phyloP scores from a whole-genome alignment of 73 alveolate genomes.

The Paramecium sonneborni region DNA sequence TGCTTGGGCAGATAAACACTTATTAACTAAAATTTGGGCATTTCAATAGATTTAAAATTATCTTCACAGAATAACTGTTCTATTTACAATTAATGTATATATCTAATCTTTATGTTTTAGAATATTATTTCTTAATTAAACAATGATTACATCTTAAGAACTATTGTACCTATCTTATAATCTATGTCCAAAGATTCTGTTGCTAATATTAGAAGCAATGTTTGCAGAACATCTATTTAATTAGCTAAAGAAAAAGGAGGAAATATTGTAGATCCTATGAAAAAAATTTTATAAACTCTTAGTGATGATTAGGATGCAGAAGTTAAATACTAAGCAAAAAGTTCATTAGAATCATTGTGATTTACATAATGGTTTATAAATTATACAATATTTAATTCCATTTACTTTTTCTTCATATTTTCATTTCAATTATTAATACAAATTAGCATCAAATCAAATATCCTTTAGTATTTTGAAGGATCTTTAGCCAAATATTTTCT shows the following conservation, averaged over 20 bases:
- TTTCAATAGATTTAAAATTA: constrained; percentile 12
- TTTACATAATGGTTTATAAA: background rate
- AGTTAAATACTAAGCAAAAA: constrained; percentile 64
- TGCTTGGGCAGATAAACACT: constrained; percentile 62
- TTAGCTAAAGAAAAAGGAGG: constrained; percentile 18
- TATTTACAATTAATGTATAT: constrained; percentile 61
- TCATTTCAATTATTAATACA: background rate
- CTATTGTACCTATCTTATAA: constrained; percentile 53
- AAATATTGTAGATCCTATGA: constrained; percentile 32
- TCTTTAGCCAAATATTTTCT: constrained; percentile 41
- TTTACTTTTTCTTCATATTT: background rate
- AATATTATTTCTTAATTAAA: constrained; percentile 23
- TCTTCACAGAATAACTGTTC: constrained; percentile 63
- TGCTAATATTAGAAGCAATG: constrained; percentile 64
- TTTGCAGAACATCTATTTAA: constrained; percentile 43
- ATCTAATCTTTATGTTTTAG: background rate
- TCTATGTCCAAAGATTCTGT: constrained; percentile 50
- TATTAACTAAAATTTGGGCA: constrained; percentile 59
- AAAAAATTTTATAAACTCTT: constrained; percentile 47
- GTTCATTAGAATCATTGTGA: constrained; percentile 56
- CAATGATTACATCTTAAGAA: constrained; percentile 53
- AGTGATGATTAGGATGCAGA: constrained; percentile 63
- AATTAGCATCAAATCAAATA: background rate
- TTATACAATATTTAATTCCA: background rate
- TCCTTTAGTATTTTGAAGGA: constrained; percentile 38